These are phyloP conservation scores for Theileria orientalis DNA, from an alignment of 169 alveolate species.

Conservation along the genomic window DNA sequence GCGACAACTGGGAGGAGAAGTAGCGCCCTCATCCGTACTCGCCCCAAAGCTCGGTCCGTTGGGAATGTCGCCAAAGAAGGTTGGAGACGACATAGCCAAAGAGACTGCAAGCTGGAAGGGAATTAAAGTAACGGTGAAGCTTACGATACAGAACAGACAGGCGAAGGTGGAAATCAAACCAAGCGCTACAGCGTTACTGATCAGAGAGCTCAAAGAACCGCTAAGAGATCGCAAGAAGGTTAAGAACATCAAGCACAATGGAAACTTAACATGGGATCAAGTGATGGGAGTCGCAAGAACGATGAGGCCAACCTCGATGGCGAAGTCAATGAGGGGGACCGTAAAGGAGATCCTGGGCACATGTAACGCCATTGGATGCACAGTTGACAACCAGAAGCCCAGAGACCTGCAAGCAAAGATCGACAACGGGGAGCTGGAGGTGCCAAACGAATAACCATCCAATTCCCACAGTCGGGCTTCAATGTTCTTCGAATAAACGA, in stretches of 20 bases:
- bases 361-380: constrained; percentile 95
- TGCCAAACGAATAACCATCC: constrained; percentile 70
- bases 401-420: constrained; percentile 84
- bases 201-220: constrained; percentile 95
- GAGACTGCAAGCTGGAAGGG: constrained; percentile 96
- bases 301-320: constrained; percentile 87
- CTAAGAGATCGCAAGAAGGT: constrained; percentile 94
- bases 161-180: constrained; percentile 92
- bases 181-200: constrained; percentile 92
- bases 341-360: constrained; percentile 96
- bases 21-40: constrained; percentile 95
- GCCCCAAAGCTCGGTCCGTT: constrained; percentile 98
- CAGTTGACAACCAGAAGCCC: constrained; percentile 94
- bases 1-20: constrained; percentile 97
- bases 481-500: neutral
- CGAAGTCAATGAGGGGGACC: constrained; percentile 92
- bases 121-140: constrained; percentile 91
- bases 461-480: constrained; percentile 5
- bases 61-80: constrained; percentile 94
- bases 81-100: constrained; percentile 96
- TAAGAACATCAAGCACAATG: constrained; percentile 93
- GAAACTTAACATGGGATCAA: constrained; percentile 92
- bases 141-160: constrained; percentile 88
- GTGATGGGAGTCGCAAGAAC: constrained; percentile 89
- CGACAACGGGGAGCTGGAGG: constrained; percentile 87